phyloP scores from a whole-genome alignment of 2,329 filamentous ascomycete species.

The Chalaropsis thielavioides region DNA sequence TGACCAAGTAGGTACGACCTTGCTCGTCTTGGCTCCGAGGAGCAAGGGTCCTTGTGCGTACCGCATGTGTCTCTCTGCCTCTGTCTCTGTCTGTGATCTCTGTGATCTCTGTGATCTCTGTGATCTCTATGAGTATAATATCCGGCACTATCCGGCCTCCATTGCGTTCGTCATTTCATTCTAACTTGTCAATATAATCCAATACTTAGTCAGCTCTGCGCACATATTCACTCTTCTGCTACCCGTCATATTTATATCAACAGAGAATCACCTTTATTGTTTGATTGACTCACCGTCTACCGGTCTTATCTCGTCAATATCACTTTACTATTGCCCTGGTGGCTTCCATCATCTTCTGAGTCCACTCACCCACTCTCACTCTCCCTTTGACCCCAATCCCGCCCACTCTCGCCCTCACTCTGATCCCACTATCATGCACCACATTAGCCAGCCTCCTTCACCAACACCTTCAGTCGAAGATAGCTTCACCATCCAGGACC shows the following conservation, averaged over 20 bases:
- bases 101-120: background rate
- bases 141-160: background rate
- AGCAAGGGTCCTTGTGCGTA: background rate
- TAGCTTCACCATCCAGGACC: constrained; percentile 10
- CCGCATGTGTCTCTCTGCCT: too few species aligned
- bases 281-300: too few species aligned
- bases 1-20: background rate
- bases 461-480: constrained; percentile 29
- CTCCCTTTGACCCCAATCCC: background rate
- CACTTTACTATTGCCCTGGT: too few species aligned
- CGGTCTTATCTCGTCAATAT: too few species aligned
- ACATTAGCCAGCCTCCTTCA: constrained; percentile 28
- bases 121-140: background rate
- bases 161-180: background rate
- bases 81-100: too few species aligned
- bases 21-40: background rate
- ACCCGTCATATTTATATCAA: background rate
- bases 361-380: background rate
- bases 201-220: background rate
- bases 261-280: too few species aligned
- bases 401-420: background rate
- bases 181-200: background rate
- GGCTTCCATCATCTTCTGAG: background rate
- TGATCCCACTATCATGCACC: constrained; percentile 25
- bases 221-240: background rate